These are phyloP conservation scores for Dryas drummondii DNA, from an alignment of 306 rosid genomes.

Conservation along the genomic window DNA sequence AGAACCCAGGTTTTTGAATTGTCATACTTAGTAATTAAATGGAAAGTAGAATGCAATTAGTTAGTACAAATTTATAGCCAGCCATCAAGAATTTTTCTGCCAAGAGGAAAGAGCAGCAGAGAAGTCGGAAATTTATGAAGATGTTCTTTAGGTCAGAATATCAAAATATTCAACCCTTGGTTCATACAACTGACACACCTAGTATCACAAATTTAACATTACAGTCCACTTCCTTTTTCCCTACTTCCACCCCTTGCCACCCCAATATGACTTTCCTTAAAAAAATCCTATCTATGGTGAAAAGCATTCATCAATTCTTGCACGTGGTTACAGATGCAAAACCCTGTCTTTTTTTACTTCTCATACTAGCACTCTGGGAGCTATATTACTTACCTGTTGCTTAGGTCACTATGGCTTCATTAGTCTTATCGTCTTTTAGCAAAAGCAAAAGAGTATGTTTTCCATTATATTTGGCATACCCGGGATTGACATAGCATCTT, in stretches of 20 bases:
- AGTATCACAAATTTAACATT: neutral
- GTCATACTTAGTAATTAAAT: conserved; percentile 16
- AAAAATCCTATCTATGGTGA: neutral
- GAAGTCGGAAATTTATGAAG: neutral
- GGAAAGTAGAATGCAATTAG: neutral
- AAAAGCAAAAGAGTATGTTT: neutral
- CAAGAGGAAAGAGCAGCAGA: neutral
- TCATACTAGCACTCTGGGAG: neutral
- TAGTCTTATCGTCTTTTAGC: neutral
- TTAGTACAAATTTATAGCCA: neutral
- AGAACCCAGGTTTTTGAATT: conserved; percentile 13
- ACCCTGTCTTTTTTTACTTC: neutral
- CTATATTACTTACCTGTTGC: conserved; percentile 4
- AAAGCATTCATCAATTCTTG: neutral
- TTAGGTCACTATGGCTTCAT: neutral
- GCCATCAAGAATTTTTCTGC: neutral
- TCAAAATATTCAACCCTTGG: neutral
- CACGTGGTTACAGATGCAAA: neutral
- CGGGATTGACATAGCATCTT: neutral
- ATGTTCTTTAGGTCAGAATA: neutral
- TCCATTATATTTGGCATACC: too few relatives aligned
- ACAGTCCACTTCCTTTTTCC: neutral
- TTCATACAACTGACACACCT: neutral
- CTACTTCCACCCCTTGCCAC: neutral
- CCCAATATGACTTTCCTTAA: neutral